Evolutionary conservation across 2,329 filamentous ascomycete species (phyloP), one percentile per base, ranked within the genome.

Genomic region (Tolypocladium ophioglossoides): DNA sequence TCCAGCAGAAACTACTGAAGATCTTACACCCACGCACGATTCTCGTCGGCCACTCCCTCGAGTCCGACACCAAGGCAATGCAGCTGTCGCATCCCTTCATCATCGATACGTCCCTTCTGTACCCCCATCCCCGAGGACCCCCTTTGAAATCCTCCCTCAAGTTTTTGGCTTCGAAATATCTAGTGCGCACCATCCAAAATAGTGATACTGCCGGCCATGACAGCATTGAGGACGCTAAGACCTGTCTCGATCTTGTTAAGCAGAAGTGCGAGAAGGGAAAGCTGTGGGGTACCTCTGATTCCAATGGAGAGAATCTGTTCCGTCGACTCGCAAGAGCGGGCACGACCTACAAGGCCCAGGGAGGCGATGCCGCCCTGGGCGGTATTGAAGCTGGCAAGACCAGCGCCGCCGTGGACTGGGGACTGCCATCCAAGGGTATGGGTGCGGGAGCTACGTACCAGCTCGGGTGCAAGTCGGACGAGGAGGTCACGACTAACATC

Each of bases 231-330:
- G 94, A 99, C 68, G 91, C 94, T 16, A 85, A 80, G 59, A 91
- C 94, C 3, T 95, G 91, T 59, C 83, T 99, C 16, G 91, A 97
- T 63, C 84, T 99, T 2, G 84, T 97, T 50, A 95, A 94, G 70
- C 86, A 92, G 66, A 99, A 99, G 69, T 96, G 92, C 68, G 91
- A 97, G 68, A 94, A 89, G 70, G 94, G 94, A 41, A 88, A 87
- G 59, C 72, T 77, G 27, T 99, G 91, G 89, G 94, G 90, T 38
- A 86, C 86, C 0, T 83, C 83, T 51, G 90, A 95, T 46, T 79
- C 84, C 2, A 85, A 84, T 48, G 85, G 84, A 41, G 94, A 99
- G 72, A 92, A 90, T 61, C 83, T 99, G 51, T 99, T 97, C 75
- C 87, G 86, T 61, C 84, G 92, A 11, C 78, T 99, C 4, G 80